Evolutionary conservation across 768 basidiomycete genomes (phyloP).

Genomic region (Pholiota conissans): DNA sequence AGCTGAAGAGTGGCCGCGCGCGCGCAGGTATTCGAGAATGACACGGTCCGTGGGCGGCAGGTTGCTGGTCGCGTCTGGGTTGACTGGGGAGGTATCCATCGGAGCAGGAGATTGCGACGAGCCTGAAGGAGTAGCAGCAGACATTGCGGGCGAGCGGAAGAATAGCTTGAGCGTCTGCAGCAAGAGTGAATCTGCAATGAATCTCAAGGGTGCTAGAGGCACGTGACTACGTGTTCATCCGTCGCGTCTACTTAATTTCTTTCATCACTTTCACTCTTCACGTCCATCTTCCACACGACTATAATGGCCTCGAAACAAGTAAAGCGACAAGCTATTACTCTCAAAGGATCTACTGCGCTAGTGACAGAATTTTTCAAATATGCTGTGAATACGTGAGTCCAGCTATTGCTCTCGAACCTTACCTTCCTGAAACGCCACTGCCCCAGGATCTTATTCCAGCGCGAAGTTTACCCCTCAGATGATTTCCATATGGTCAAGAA

Average conservation of each 20-base stretch:
- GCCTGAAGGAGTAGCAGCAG: slow-evolving; percentile 49
- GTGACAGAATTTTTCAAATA: slow-evolving; percentile 99
- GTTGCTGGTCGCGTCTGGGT: slow-evolving; percentile 34
- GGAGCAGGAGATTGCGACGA: slow-evolving; percentile 53
- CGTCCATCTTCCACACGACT: slow-evolving; percentile 14
- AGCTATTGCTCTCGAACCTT: background rate
- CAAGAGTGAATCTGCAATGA: background rate
- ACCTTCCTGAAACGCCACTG: slow-evolving; percentile 11
- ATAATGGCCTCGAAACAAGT: slow-evolving; percentile 48
- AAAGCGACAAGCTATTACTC: slow-evolving; percentile 79
- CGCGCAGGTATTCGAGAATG: slow-evolving; percentile 49
- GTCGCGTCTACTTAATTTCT: slow-evolving; percentile 19
- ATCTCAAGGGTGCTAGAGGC: slow-evolving; percentile 1
- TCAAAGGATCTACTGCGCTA: slow-evolving; percentile 91
- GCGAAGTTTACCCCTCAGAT: slow-evolving; percentile 95
- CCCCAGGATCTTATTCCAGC: slow-evolving; percentile 88
- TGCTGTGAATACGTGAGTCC: slow-evolving; percentile 90
- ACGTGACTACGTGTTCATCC: slow-evolving; percentile 32
- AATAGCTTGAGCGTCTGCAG: no score
- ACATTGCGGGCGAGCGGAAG: slow-evolving; percentile 42
- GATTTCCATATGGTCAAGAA: slow-evolving; percentile 99
- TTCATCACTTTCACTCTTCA: slow-evolving; percentile 3
- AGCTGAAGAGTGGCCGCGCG: slow-evolving; percentile 46
- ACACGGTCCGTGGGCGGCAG: slow-evolving; percentile 40
- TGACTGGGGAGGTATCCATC: slow-evolving; percentile 46